Conservation (phyloP, 192 early-diverging fungal species). For the Linnemannia hyalina region DNA sequence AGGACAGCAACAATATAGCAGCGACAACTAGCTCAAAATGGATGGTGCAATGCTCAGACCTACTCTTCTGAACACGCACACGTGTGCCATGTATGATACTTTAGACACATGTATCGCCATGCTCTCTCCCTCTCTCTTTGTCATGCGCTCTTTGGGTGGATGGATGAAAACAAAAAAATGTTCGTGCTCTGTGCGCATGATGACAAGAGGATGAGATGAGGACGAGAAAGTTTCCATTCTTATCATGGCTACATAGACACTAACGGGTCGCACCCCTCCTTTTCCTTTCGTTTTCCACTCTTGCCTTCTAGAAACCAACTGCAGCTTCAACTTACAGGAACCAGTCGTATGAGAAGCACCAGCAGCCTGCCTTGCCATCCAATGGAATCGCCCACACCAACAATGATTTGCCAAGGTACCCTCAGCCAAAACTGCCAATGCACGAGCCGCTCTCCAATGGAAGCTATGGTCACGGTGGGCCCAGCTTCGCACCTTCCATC, state of each 20-base stretch:
- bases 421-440: slow-evolving; percentile 2
- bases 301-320: background rate
- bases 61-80: background rate
- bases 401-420: slow-evolving; percentile 10
- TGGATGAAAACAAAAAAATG: background rate
- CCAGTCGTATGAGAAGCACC: slow-evolving; percentile 1
- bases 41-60: background rate
- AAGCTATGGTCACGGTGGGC: background rate
- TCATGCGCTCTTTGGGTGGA: background rate
- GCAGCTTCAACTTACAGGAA: slow-evolving; percentile 9
- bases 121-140: background rate
- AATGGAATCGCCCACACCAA: background rate
- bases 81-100: background rate
- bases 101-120: background rate
- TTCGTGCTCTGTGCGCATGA: background rate
- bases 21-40: background rate
- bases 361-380: background rate
- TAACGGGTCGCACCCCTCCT: background rate
- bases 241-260: background rate
- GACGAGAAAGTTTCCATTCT: background rate
- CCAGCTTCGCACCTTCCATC: background rate
- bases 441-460: background rate
- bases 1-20: background rate
- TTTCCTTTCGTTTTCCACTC: background rate
- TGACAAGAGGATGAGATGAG: background rate